Base-by-base conservation (phyloP, 2,329 filamentous ascomycete genomes). In the Fusarium napiforme region DNA sequence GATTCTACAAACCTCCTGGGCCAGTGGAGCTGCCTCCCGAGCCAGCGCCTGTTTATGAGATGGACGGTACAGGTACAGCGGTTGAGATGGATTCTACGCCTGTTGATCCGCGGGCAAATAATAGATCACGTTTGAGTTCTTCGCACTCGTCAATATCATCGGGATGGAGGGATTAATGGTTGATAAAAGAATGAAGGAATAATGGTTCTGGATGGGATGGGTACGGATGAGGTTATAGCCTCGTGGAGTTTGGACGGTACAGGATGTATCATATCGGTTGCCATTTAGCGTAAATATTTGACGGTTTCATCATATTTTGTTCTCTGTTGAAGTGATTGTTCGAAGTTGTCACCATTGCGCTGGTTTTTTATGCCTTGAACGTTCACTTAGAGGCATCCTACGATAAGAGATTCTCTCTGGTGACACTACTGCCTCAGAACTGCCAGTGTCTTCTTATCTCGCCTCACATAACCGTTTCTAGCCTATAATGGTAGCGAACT, bases 21-120 rank as follows among this genome's bases (percentile, higher is more conserved):
- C 65, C 67, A 1, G 67, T 49, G 5, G 75, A 76, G 37, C 19
- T 77, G 30, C 65, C 74, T 1, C 69, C 72, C 8, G 57, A 67
- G 7, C 71, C 56, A 5, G 60, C 40, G 15, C 43, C 58, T 23
- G 52, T 74, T 12, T 75, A 68, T 8, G 77, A 79, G 69, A 78
- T 79, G 77, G 77, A 79, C 8, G 72, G 75, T 1, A 69, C 69
- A 6, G 52, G 60, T 1, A 37, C 55, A 5, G 52, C 50, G n/a
- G 50, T 69, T 7, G 78, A 79, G 59, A 64, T 72, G 71, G 61
- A 57, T 11, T 57, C 60, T 28, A 62, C 60, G 3, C 72, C 72
- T 16, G 49, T 68, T 11, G 64, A 68, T n/a, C 23, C 50, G 16
- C 34, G 50, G 15, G 50, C 23, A 5, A 28, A 37, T 7, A 55